Evolutionary conservation across 345 rosid genomes (phyloP), one percentile per base, ranked within the genome.

Genomic region (Euphorbia lathyris): DNA sequence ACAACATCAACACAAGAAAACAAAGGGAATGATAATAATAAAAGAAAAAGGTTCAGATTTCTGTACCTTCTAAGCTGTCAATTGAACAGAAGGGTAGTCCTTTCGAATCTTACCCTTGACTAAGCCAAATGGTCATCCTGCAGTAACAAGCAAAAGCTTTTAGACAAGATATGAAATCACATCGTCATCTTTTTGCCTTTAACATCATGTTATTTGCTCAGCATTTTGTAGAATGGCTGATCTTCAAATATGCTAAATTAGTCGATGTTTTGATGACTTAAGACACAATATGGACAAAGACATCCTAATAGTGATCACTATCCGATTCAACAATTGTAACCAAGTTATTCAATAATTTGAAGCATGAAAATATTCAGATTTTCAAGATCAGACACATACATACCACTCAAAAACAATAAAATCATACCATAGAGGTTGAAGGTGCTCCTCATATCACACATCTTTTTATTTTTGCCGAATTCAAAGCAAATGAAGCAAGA

Each of bases 51-150:
- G 14, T 40, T 27, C 4, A 3, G 23, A 3, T 22, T 66, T 36
- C 50, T 68, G 61, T 78, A 93, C 98, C 96, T 83, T 89, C 98
- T n/a, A n/a, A n/a, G n/a, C n/a, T n/a, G n/a, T n/a, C n/a, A n/a
- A n/a, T n/a, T n/a, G n/a, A n/a, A n/a, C 98, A 93, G 13, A 96
- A 91, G 30, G 97, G 85, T 67, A 89, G 79, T 89, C 97, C 26
- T 79, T 84, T 38, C 80, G 80, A 74, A 93, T 68, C 78, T 88
- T 93, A 19, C 56, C 65, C 75, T 77, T 93, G 40, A 93, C 98
- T 45, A 83, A 77, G 60, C 79, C 74, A 88, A 85, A 91, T 42
- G 96, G 84, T 73, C 92, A 82, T 73, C 98, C 98, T 93, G 84
- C 72, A 66, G 67, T 2, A 32, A 45, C 72, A 71, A 36, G 38